These are phyloP conservation scores for Sphenostylis stenocarpa DNA, from an alignment of 306 rosid genomes.

Conservation along the genomic window DNA sequence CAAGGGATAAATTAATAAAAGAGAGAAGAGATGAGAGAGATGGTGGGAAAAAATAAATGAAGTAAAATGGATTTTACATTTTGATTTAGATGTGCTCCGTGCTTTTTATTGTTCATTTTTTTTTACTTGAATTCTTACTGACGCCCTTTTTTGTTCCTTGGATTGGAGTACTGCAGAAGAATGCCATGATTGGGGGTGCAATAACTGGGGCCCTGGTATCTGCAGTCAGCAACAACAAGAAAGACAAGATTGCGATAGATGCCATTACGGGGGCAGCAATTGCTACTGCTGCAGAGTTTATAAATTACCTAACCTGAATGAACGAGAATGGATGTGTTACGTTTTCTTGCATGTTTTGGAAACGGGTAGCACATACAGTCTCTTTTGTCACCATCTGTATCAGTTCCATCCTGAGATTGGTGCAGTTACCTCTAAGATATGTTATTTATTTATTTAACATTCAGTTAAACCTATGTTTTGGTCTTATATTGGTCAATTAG, in stretches of 20 bases:
- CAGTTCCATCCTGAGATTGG: neutral
- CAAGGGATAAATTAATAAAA: too few relatives aligned
- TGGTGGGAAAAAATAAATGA: too few relatives aligned
- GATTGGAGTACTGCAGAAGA: conserved; percentile 63
- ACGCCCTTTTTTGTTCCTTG: conserved; percentile 4
- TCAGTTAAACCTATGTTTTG: conserved; percentile 20
- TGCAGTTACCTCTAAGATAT: conserved; percentile 8
- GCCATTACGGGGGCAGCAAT: conserved; percentile 91
- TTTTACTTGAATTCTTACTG: conserved; percentile 14
- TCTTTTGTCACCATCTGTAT: neutral
- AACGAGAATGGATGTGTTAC: neutral
- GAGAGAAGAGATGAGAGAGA: too few relatives aligned
- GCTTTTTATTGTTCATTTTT: conserved; percentile 7
- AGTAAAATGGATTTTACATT: neutral
- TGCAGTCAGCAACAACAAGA: conserved; percentile 41
- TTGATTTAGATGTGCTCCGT: neutral
- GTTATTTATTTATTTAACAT: neutral
- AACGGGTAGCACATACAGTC: neutral
- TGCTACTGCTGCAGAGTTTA: conserved; percentile 87
- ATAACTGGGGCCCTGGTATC: conserved; percentile 83
- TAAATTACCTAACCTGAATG: conserved; percentile 74
- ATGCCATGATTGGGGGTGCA: conserved; percentile 91
- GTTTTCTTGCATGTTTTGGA: conserved; percentile 23
- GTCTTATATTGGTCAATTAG: neutral
- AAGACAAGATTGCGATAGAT: conserved; percentile 58